These are phyloP conservation scores for Didymosphaeria variabile DNA, from an alignment of 2,329 filamentous ascomycete species.

Conservation along the genomic window DNA sequence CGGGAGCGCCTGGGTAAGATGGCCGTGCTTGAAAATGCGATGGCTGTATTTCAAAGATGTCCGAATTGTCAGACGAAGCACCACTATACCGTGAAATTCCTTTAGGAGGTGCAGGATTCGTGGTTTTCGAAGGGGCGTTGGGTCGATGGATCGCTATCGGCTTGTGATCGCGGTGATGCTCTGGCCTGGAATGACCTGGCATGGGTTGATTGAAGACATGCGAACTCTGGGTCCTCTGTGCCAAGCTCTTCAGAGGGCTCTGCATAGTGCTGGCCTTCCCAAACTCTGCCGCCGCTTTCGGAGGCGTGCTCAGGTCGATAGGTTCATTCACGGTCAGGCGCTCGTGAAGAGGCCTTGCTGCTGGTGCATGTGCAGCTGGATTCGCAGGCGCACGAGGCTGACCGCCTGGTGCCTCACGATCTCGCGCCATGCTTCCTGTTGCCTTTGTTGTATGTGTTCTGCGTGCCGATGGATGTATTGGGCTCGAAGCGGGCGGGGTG, in stretches of 20 bases:
- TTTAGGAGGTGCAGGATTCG: conserved; percentile 28
- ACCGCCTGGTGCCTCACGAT: conserved; percentile 57
- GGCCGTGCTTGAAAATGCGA: conserved; percentile 44
- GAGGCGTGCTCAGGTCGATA: background rate
- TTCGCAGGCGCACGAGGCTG: conserved; percentile 43
- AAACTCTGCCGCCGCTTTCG: conserved; percentile 56
- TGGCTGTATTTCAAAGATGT: conserved; percentile 46
- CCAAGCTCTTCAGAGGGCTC: conserved; percentile 54
- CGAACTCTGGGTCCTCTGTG: conserved; percentile 34
- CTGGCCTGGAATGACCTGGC: conserved; percentile 57
- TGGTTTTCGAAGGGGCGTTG: conserved; percentile 23
- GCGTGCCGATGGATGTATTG: conserved; percentile 13
- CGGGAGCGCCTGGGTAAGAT: conserved; percentile 51
- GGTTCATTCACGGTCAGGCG: conserved; percentile 23
- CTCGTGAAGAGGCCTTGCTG: conserved; percentile 44
- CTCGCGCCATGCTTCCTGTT: conserved; percentile 60
- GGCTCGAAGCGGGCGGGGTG: conserved; percentile 13
- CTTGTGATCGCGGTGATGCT: conserved; percentile 56
- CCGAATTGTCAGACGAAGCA: conserved; percentile 40
- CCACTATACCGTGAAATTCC: conserved; percentile 35
- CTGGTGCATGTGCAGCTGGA: background rate
- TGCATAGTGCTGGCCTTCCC: conserved; percentile 67
- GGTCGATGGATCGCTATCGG: conserved; percentile 34
- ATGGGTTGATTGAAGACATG: conserved; percentile 63
- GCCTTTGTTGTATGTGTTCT: conserved; percentile 8